Evolutionary conservation across 257 asterid genomes (phyloP).

Genomic region (Eustoma russellianum): DNA sequence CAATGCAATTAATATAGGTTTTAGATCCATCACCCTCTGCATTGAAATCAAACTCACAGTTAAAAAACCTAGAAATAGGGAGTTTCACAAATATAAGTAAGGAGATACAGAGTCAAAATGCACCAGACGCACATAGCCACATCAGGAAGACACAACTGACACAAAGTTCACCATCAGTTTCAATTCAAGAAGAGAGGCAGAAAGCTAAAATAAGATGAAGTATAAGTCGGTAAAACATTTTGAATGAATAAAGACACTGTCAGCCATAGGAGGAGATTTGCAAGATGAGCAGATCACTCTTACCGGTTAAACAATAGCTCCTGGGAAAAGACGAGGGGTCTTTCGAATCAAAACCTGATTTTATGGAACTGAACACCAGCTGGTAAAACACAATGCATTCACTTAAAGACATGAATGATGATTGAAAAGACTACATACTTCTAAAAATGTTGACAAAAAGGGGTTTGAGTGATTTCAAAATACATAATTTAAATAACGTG

Average conservation of each 20-base stretch:
- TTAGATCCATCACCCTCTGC: slow-evolving; percentile 87
- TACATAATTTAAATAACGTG: no score
- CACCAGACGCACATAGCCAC: not conserved
- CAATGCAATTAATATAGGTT: slow-evolving; percentile 79
- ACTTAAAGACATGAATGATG: not conserved
- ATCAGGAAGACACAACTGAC: not conserved
- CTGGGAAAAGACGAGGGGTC: slow-evolving; percentile 48
- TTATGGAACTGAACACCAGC: slow-evolving; percentile 73
- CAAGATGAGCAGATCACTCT: not conserved
- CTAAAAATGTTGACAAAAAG: no score
- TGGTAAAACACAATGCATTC: slow-evolving; percentile 63
- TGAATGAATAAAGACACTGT: not conserved
- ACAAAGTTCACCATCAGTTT: not conserved
- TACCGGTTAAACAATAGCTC: slow-evolving; percentile 57
- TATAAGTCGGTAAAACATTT: not conserved
- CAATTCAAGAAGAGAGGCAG: not conserved
- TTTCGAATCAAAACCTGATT: slow-evolving; percentile 40
- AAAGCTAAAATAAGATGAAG: not conserved
- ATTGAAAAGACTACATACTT: no score
- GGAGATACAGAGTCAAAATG: not conserved
- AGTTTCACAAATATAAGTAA: not conserved
- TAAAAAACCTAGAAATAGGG: not conserved
- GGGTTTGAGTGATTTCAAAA: no score
- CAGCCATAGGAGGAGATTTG: not conserved
- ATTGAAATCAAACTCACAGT: slow-evolving; percentile 6